Base-by-base conservation (phyloP, 441 rosid genomes). In the Omphalea diandra region DNA sequence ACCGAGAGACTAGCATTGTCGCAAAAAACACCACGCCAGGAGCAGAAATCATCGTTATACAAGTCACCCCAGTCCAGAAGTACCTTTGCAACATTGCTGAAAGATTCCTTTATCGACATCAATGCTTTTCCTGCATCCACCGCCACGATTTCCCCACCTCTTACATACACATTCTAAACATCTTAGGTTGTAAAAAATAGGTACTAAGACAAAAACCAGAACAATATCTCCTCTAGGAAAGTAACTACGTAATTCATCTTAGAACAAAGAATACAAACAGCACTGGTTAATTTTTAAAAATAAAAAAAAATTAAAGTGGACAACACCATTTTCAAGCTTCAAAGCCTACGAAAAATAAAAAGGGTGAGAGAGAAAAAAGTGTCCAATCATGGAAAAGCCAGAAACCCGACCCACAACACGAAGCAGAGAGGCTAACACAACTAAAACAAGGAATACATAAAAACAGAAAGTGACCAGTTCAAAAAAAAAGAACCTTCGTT, bases 21-120 rank as follows among this genome's bases (percentile, higher is more conserved):
- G 12, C 99, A 96, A 2, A 69, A 70, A 46, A 96, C 95, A 61
- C 99, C 97, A n/a, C 89, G 84, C 99, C 99, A 95, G 3, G 96
- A 83, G 76, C 99, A 95, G 71, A 83, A 80, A 77, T 89, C 96
- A 3, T 35, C 65, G 70, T 79, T 83, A 68, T 83, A 90, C 14
- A 69, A 84, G 56, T 83, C 83, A 49, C 86, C 88, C 99, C 99
- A 96, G 78, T 93, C 97, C 15, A 84, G 79, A 69, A 96, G 81
- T 76, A 80, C 79, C 68, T 93, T 93, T 0, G 77, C 96, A 63
- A 86, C 83, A 65, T 93, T 87, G 67, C 96, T 80, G 65, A 95
- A 95, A 0, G 96, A 91, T 0, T 82, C 85, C 81, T 93, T 93
- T 3, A 93, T 73, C 57, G 76, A 73, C 97, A 91, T 88, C 82